A percentile compares a stretch with the other conserved stretches of the same genome.
Conservation (phyloP, 2,329 filamentous ascomycete species). For the Aspergillus intermedius region DNA sequence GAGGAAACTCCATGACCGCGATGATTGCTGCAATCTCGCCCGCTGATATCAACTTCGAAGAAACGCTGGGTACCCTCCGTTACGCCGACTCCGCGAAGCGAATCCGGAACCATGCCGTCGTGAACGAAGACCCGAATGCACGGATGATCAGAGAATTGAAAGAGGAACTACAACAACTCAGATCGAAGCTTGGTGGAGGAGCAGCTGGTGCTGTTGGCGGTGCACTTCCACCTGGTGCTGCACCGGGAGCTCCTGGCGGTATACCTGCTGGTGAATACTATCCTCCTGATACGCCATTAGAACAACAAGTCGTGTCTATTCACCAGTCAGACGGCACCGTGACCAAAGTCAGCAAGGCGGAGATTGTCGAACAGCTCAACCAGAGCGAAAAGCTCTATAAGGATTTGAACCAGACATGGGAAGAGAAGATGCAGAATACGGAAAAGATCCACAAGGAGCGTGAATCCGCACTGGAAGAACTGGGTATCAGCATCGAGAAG, state of each 20-base stretch:
- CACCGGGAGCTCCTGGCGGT: conserved; percentile 41
- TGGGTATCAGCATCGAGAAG: conserved; percentile 98
- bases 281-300: conserved; percentile 81
- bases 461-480: conserved; percentile 87
- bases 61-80: conserved; percentile 88
- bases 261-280: conserved; percentile 72
- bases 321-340: conserved; percentile 74
- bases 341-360: conserved; percentile 95
- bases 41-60: conserved; percentile 97
- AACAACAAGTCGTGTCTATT: conserved; percentile 95
- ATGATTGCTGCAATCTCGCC: conserved; percentile 99
- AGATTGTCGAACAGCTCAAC: conserved; percentile 92
- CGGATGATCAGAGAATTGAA: conserved; percentile 98
- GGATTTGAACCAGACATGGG: conserved; percentile 98
- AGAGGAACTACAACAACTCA: conserved; percentile 79
- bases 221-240: conserved; percentile 35
- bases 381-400: conserved; percentile 95
- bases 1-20: conserved; percentile 97
- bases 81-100: conserved; percentile 97
- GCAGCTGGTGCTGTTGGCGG: conserved; percentile 36
- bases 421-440: conserved; percentile 89
- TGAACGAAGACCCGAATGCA: conserved; percentile 98
- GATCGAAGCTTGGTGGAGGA: conserved; percentile 72
- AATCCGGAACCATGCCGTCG: conserved; percentile 99
- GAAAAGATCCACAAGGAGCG: conserved; percentile 97